Evolutionary conservation across 2,329 filamentous ascomycete species (phyloP), one percentile per base, ranked within the genome.

Genomic region (Thielaviopsis populi): DNA sequence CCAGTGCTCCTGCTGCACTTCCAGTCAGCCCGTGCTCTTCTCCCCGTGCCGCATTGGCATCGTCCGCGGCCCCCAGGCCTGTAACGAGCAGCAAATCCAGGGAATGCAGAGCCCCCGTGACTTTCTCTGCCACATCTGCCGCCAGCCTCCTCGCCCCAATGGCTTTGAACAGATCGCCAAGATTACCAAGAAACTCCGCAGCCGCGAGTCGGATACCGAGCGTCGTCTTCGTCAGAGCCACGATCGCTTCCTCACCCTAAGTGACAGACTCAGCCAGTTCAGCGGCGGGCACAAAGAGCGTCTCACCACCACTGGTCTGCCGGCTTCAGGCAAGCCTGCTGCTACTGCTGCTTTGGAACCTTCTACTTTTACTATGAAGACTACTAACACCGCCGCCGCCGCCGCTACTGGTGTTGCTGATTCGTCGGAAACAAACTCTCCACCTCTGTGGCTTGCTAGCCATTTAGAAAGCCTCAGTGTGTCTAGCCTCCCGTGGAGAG

Each of bases 121-220:
- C 22, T 61, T 61, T 10, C 27, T 48, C 8, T 61, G 59, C 59
- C 30, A 8, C 15, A 30, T 30, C 15, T 61, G 59, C n/a, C 42
- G 10, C 11, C 59, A 46, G 22, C 59, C 59, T 2, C 42, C 41
- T n/a, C 59, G 59, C 1, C 53, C 53, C 27, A 56, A 37, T 22
- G 59, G 59, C 6, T 33, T 61, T 19, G 59, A 61, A 8, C 59
- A 61, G 30, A 48, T 61, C 27, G 22, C 41, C 24, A 41, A 43
- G 11, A 46, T 46, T 7, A 42, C 30, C n/a, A 15, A 27, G 10
- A 19, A 30, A 2, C 27, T 61, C 5, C 59, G 41, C 42, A 30
- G 6, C n/a, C 24, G 43, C 2, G 24, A 61, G 30, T 61, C 30
- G 13, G 27, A 22, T 1, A 17, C 59, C 1, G 42, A 40, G 8